phyloP scores from a whole-genome alignment of 768 basidiomycete genomes.

The Leccinum imitatum region DNA sequence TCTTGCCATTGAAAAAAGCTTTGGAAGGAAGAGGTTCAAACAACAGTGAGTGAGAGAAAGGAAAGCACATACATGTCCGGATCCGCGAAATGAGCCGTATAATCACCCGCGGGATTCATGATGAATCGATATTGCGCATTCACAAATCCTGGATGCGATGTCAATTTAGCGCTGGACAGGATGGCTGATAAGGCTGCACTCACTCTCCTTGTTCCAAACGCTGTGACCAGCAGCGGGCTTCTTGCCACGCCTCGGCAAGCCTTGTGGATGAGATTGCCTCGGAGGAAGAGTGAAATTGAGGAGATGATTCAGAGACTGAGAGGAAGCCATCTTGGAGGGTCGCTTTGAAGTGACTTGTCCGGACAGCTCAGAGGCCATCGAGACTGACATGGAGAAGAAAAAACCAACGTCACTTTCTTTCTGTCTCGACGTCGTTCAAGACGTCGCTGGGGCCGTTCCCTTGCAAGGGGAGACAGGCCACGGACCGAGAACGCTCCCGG shows the following conservation, averaged over 20 bases:
- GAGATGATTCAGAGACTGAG: constrained; percentile 74
- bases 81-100: constrained; percentile 95
- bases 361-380: constrained; percentile 26
- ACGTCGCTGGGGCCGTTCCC: constrained; percentile 43
- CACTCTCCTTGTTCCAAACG: constrained; percentile 91
- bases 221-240: constrained; percentile 59
- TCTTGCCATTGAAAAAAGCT: constrained; percentile 97
- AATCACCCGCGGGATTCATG: constrained; percentile 88
- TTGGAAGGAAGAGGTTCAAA: background rate
- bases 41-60: background rate
- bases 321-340: constrained; percentile 64
- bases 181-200: constrained; percentile 37
- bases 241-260: constrained; percentile 72
- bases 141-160: constrained; percentile 70
- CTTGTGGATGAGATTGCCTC: constrained; percentile 63
- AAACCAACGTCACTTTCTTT: constrained; percentile 21
- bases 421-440: constrained; percentile 7
- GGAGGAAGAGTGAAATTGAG: constrained; percentile 95
- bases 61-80: constrained; percentile 81
- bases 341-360: constrained; percentile 51
- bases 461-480: constrained; percentile 44
- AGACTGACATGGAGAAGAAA: constrained; percentile 22
- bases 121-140: constrained; percentile 97
- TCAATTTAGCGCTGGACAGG: constrained; percentile 17
- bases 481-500: constrained; percentile 7